Percentiles rank a stretch among this genome's conserved stretches.
Evolutionary conservation across 139 green algal genomes (phyloP).

Genomic region (Parachlorella kessleri): DNA sequence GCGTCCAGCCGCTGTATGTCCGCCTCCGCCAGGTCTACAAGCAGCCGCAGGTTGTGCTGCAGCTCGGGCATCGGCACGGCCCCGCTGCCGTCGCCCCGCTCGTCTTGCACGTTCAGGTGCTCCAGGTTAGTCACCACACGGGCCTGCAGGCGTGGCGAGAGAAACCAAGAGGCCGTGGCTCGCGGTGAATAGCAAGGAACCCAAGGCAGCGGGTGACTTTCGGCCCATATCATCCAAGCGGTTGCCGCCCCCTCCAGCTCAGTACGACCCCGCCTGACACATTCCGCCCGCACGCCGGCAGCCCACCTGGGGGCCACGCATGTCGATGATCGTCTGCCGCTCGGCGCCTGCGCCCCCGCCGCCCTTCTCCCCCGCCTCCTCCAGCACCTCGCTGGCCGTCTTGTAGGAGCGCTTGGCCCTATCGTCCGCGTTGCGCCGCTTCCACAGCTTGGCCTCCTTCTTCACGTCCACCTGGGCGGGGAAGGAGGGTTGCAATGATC

Average conservation of each 20-base stretch:
- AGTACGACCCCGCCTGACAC: too few relatives aligned
- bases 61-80: slow-evolving; percentile 93
- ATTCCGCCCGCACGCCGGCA: neutral
- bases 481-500: too few relatives aligned
- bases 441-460: slow-evolving; percentile 59
- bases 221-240: too few relatives aligned
- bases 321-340: slow-evolving; percentile 80
- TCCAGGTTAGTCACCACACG: slow-evolving; percentile 92
- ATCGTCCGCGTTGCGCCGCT: slow-evolving; percentile 57
- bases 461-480: slow-evolving; percentile 23
- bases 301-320: slow-evolving; percentile 82
- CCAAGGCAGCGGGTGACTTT: too few relatives aligned
- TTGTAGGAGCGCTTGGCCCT: slow-evolving; percentile 68
- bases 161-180: too few relatives aligned
- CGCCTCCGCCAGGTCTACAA: slow-evolving; percentile 89
- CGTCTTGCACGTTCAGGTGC: slow-evolving; percentile 69
- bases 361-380: slow-evolving; percentile 17
- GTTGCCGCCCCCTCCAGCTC: too few relatives aligned
- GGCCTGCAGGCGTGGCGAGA: too few relatives aligned
- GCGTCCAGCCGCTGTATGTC: slow-evolving; percentile 85
- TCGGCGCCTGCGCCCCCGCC: neutral
- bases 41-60: slow-evolving; percentile 96
- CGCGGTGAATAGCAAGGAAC: too few relatives aligned
- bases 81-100: slow-evolving; percentile 44
- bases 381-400: slow-evolving; percentile 86